These are phyloP conservation scores for Glebionis coronaria DNA, from an alignment of 129 eudicot genomes.

Conservation along the genomic window DNA sequence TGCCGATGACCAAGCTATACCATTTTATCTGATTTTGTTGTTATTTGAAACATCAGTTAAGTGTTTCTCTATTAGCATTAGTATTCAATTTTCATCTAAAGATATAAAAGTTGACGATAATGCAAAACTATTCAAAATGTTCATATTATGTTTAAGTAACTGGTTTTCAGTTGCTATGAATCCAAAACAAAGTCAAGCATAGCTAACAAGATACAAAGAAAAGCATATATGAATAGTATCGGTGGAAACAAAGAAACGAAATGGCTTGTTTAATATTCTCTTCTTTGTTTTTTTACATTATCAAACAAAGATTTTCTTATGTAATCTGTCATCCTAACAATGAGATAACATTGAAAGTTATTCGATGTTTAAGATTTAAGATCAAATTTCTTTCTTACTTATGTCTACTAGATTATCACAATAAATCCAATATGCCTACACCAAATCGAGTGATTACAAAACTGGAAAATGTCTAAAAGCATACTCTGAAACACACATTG, in stretches of 20 bases:
- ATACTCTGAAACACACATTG: constrained; percentile 29
- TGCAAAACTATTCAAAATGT: too few relatives aligned
- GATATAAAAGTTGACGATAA: too few relatives aligned
- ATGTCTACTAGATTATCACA: not conserved
- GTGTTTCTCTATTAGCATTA: too few relatives aligned
- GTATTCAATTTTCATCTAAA: too few relatives aligned
- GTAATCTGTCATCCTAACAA: not conserved
- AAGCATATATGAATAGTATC: not conserved
- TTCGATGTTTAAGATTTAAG: not conserved
- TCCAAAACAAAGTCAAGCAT: not conserved
- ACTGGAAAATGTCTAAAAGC: constrained; percentile 1
- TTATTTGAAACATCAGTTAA: too few relatives aligned
- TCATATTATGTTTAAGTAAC: too few relatives aligned
- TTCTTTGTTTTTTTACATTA: constrained; percentile 1
- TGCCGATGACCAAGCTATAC: too few relatives aligned
- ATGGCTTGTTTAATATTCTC: constrained; percentile 14
- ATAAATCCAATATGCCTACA: constrained; percentile 19
- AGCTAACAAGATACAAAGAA: constrained; percentile 6
- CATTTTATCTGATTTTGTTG: too few relatives aligned
- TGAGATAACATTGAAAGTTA: not conserved
- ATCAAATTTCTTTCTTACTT: too few relatives aligned
- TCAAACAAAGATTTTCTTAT: not conserved
- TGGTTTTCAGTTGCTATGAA: not conserved
- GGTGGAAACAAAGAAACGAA: not conserved
- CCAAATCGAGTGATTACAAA: constrained; percentile 28